Conservation (phyloP, 345 rosid genomes). For the Ceriops tagal region DNA sequence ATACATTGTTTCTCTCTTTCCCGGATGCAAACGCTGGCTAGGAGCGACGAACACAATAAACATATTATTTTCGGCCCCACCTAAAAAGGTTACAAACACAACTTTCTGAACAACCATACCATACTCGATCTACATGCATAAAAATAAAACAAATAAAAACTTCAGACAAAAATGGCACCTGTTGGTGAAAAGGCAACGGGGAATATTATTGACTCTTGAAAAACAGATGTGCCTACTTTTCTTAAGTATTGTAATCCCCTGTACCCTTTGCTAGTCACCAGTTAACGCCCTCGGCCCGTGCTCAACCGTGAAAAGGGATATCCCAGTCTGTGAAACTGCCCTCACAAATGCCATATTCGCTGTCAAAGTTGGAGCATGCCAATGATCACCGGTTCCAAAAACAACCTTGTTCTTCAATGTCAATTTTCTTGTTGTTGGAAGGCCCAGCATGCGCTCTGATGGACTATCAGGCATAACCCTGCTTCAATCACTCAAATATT, state of each 20-base stretch:
- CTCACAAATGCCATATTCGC: slow-evolving; percentile 88
- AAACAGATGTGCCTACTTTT: no score
- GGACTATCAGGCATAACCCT: slow-evolving; percentile 75
- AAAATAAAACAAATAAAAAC: no score
- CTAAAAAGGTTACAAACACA: no score
- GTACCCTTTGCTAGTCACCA: slow-evolving; percentile 41
- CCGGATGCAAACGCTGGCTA: no score
- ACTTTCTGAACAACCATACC: no score
- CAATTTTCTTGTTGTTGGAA: slow-evolving; percentile 87
- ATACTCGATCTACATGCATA: no score
- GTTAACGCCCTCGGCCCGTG: slow-evolving; percentile 88
- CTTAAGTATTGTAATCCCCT: neutral
- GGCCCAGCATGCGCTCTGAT: slow-evolving; percentile 64
- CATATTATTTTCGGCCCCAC: no score
- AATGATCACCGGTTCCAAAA: slow-evolving; percentile 84
- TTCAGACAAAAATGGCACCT: no score
- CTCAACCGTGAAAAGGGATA: slow-evolving; percentile 66
- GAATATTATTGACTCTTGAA: no score
- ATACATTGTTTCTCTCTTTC: no score
- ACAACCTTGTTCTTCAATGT: slow-evolving; percentile 76
- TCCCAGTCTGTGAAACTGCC: slow-evolving; percentile 88
- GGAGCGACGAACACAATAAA: no score
- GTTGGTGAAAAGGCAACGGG: no score
- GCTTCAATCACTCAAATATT: slow-evolving; percentile 21
- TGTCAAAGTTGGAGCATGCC: slow-evolving; percentile 78